Percentiles rank a stretch among this genome's conserved stretches.
Conservation (phyloP, 2,329 filamentous ascomycete genomes). For the Sordariomycetes sp. region DNA sequence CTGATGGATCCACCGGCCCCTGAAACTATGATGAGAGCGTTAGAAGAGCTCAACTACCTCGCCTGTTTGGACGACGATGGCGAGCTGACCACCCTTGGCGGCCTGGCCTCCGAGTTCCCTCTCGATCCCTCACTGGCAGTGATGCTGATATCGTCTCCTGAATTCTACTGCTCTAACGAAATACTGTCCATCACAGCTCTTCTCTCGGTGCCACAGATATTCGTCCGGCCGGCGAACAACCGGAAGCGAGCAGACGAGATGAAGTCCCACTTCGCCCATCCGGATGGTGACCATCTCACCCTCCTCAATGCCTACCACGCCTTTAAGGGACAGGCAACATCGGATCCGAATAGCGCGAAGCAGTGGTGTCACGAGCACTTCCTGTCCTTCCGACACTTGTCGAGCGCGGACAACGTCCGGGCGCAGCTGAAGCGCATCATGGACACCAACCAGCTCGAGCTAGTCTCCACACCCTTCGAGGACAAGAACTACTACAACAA, state of each 20-base stretch:
- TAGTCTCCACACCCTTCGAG: slow-evolving; percentile 82
- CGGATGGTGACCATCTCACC: slow-evolving; percentile 90
- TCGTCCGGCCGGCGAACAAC: slow-evolving; percentile 75
- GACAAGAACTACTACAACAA: slow-evolving; percentile 98
- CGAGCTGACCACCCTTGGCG: slow-evolving; percentile 77
- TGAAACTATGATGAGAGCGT: slow-evolving; percentile 94
- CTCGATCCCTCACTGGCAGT: slow-evolving; percentile 90
- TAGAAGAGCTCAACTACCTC: slow-evolving; percentile 96
- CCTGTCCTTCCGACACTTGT: slow-evolving; percentile 77
- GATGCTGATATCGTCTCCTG: slow-evolving; percentile 94
- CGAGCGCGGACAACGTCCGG: slow-evolving; percentile 90
- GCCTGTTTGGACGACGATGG: slow-evolving; percentile 95
- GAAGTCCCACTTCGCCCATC: slow-evolving; percentile 88
- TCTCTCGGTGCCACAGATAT: slow-evolving; percentile 89
- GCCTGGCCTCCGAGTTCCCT: slow-evolving; percentile 87
- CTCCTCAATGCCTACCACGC: slow-evolving; percentile 97
- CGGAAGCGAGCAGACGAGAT: slow-evolving; percentile 94
- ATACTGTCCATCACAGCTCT: slow-evolving; percentile 91
- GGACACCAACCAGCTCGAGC: slow-evolving; percentile 81
- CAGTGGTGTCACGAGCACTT: slow-evolving; percentile 98
- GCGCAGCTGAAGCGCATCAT: slow-evolving; percentile 90
- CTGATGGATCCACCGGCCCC: slow-evolving; percentile 97
- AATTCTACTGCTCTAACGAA: slow-evolving; percentile 98
- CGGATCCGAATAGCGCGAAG: slow-evolving; percentile 60
- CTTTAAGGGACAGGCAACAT: slow-evolving; percentile 64